Conservation (phyloP, 345 rosid species). For the Gossypium raimondii region DNA sequence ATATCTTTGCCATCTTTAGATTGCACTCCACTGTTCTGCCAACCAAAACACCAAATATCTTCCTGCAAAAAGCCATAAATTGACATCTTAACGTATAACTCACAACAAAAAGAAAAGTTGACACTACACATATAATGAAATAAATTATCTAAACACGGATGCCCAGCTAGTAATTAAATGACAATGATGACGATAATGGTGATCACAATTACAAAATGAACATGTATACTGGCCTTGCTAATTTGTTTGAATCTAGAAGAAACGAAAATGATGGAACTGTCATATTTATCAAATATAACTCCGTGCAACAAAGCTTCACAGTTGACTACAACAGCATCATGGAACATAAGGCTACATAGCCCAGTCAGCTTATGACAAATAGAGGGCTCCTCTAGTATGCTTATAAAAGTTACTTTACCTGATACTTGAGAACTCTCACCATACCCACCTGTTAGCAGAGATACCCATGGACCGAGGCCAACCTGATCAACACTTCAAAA, state of each 20-base stretch:
- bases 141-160: neutral
- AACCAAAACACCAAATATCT: constrained; percentile 69
- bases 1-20: constrained; percentile 52
- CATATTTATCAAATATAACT: neutral
- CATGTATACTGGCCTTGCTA: neutral
- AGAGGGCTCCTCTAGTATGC: neutral
- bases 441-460: neutral
- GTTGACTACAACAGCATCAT: neutral
- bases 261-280: neutral
- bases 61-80: constrained; percentile 38
- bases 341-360: neutral
- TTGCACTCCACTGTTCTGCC: constrained; percentile 59
- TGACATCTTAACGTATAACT: neutral
- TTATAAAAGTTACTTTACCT: neutral
- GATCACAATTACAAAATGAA: neutral
- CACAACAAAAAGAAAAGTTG: neutral
- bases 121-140: neutral
- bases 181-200: neutral
- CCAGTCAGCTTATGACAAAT: neutral
- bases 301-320: neutral
- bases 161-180: neutral
- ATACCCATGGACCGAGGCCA: neutral
- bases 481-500: neutral
- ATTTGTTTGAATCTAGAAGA: neutral
- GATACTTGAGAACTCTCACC: neutral